These are phyloP conservation scores for Oryza nivara DNA, from an alignment of 176 grass and related monocot genomes.

Conservation along the genomic window DNA sequence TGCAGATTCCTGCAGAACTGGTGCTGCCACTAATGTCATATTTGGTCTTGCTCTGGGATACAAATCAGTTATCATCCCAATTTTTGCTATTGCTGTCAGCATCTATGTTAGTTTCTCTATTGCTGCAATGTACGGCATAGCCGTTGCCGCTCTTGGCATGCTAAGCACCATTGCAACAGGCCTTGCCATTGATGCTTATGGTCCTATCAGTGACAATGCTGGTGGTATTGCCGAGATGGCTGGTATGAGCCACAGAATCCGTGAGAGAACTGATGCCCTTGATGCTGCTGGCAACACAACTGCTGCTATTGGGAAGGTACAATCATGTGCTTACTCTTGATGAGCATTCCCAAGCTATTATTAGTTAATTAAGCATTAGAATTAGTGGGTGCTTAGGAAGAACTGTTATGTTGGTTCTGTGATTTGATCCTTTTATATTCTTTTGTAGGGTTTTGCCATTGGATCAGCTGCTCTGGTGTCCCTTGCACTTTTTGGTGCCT, in stretches of 20 bases:
- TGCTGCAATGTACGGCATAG: slow-evolving; percentile 89
- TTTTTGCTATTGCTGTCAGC: slow-evolving; percentile 89
- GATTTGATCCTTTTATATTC: slow-evolving; percentile 5
- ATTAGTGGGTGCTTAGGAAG: slow-evolving; percentile 1
- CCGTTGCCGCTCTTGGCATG: slow-evolving; percentile 94
- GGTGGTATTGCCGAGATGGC: slow-evolving; percentile 98
- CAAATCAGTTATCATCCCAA: slow-evolving; percentile 91
- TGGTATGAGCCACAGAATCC: slow-evolving; percentile 94
- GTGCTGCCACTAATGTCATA: slow-evolving; percentile 90
- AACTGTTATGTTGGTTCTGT: neutral
- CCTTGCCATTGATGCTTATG: slow-evolving; percentile 91
- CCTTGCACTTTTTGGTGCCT: slow-evolving; percentile 82
- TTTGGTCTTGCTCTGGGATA: slow-evolving; percentile 91
- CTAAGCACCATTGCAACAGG: slow-evolving; percentile 92
- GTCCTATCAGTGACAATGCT: slow-evolving; percentile 95
- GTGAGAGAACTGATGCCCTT: slow-evolving; percentile 93
- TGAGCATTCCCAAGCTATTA: neutral
- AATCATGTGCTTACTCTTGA: neutral
- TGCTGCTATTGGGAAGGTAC: slow-evolving; percentile 92
- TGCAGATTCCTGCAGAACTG: slow-evolving; percentile 90
- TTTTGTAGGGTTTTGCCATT: slow-evolving; percentile 82
- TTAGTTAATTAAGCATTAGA: neutral
- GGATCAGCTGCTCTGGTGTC: slow-evolving; percentile 89
- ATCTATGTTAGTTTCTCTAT: slow-evolving; percentile 91
- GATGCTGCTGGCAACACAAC: slow-evolving; percentile 94